Conservation (phyloP, 2,329 filamentous ascomycete species). For the Didymella lethalis region DNA sequence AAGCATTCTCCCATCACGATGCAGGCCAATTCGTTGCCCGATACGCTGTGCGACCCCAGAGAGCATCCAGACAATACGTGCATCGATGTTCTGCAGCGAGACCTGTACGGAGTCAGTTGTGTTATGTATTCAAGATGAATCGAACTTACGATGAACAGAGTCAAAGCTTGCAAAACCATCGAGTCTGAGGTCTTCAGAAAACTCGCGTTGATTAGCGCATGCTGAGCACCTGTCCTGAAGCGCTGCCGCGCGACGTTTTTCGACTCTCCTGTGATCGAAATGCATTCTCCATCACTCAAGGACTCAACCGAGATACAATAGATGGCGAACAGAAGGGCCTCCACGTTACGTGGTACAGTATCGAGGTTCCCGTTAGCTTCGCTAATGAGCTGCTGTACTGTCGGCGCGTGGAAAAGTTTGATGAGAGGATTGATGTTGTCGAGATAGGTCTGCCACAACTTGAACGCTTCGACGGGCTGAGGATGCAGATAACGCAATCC, state of each 20-base stretch:
- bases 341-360: slow-evolving; percentile 64
- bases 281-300: slow-evolving; percentile 64
- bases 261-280: slow-evolving; percentile 61
- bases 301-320: slow-evolving; percentile 53
- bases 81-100: slow-evolving; percentile 54
- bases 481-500: slow-evolving; percentile 62
- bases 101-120: slow-evolving; percentile 46
- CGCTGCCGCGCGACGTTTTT: slow-evolving; percentile 61
- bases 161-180: slow-evolving; percentile 71
- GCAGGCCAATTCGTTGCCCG: slow-evolving; percentile 67
- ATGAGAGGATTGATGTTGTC: slow-evolving; percentile 77
- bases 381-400: slow-evolving; percentile 70
- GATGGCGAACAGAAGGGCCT: slow-evolving; percentile 57
- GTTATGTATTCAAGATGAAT: no score
- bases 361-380: slow-evolving; percentile 67
- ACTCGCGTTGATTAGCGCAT: slow-evolving; percentile 70
- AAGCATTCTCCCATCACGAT: slow-evolving; percentile 63
- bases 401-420: slow-evolving; percentile 76
- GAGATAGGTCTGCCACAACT: slow-evolving; percentile 77
- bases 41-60: slow-evolving; percentile 69
- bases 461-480: slow-evolving; percentile 69
- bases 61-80: slow-evolving; percentile 68
- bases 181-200: slow-evolving; percentile 73
- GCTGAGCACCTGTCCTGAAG: slow-evolving; percentile 67
- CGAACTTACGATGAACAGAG: slow-evolving; percentile 68